A percentile compares a stretch with the other conserved stretches of the same genome.
Evolutionary conservation across 306 rosid genomes (phyloP).

Genomic region (Cucurbita argyrosperma): DNA sequence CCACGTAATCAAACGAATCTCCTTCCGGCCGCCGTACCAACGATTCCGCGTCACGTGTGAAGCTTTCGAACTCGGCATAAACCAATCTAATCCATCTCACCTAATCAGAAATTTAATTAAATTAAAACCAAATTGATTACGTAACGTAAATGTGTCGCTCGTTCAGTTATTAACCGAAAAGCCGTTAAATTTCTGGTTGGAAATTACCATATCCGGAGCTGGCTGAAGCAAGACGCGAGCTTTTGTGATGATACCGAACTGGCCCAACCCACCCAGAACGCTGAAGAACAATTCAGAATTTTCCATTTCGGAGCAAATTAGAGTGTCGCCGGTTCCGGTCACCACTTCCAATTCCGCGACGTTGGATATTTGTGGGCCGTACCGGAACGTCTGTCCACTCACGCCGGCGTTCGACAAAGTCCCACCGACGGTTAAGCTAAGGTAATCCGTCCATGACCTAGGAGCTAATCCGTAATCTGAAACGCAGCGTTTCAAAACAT

Average conservation of each 20-base stretch:
- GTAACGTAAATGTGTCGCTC: slow-evolving; percentile 16
- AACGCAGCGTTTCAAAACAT: slow-evolving; percentile 57
- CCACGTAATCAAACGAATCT: slow-evolving; percentile 85
- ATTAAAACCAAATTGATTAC: background rate
- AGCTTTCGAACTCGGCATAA: slow-evolving; percentile 57
- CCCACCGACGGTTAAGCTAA: slow-evolving; percentile 82
- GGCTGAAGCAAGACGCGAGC: slow-evolving; percentile 57
- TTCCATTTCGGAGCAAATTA: slow-evolving; percentile 43
- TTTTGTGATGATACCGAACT: slow-evolving; percentile 77
- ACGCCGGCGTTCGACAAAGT: slow-evolving; percentile 94
- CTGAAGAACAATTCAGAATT: slow-evolving; percentile 66
- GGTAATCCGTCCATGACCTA: slow-evolving; percentile 89
- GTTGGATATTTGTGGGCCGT: slow-evolving; percentile 81
- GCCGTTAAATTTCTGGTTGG: background rate
- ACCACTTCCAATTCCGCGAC: slow-evolving; percentile 81
- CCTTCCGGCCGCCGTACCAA: slow-evolving; percentile 45
- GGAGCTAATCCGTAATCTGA: slow-evolving; percentile 36
- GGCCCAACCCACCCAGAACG: slow-evolving; percentile 81
- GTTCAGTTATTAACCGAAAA: background rate
- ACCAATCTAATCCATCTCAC: slow-evolving; percentile 90
- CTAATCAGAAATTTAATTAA: slow-evolving; percentile 21
- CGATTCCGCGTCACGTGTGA: slow-evolving; percentile 57
- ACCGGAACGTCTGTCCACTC: slow-evolving; percentile 85
- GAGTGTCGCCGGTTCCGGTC: slow-evolving; percentile 63
- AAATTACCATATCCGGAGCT: slow-evolving; percentile 66